Conservation (phyloP, 177 flowering plant genomes). For the Vitis hybrid region DNA sequence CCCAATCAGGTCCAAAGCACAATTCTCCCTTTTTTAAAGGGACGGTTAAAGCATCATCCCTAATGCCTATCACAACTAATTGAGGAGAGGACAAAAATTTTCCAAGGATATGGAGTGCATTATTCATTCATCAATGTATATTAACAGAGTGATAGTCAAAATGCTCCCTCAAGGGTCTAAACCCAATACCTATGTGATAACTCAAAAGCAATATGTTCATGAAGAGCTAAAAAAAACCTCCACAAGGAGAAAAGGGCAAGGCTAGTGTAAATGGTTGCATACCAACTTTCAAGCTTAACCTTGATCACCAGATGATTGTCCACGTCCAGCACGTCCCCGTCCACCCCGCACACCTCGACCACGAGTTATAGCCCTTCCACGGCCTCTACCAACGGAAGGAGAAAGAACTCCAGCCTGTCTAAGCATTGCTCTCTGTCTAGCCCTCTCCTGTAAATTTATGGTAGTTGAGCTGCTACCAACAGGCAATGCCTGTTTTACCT, state of each 20-base stretch:
- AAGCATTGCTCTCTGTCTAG: conserved; percentile 46
- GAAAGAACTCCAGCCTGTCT: conserved; percentile 36
- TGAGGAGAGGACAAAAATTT: no score
- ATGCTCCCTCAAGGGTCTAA: no score
- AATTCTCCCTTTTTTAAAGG: no score
- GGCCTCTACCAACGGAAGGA: conserved; percentile 14
- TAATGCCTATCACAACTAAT: no score
- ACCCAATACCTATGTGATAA: no score
- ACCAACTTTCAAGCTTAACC: background rate
- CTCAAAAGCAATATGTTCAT: no score
- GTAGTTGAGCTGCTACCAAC: conserved; percentile 29
- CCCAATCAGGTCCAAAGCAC: no score
- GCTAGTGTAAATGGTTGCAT: background rate
- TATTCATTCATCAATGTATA: no score
- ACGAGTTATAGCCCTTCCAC: conserved; percentile 18
- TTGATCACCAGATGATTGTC: conserved; percentile 11
- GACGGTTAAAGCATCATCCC: no score
- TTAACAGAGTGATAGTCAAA: no score
- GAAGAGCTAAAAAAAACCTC: no score
- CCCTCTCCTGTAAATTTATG: conserved; percentile 59
- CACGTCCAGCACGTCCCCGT: conserved; percentile 13
- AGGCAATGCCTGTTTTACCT: conserved; percentile 28
- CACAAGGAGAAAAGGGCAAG: background rate
- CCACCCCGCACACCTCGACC: conserved; percentile 18
- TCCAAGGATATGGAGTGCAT: no score